Base-by-base conservation (phyloP, 1,139 yeast genomes). In the Candida tunisiensis region DNA sequence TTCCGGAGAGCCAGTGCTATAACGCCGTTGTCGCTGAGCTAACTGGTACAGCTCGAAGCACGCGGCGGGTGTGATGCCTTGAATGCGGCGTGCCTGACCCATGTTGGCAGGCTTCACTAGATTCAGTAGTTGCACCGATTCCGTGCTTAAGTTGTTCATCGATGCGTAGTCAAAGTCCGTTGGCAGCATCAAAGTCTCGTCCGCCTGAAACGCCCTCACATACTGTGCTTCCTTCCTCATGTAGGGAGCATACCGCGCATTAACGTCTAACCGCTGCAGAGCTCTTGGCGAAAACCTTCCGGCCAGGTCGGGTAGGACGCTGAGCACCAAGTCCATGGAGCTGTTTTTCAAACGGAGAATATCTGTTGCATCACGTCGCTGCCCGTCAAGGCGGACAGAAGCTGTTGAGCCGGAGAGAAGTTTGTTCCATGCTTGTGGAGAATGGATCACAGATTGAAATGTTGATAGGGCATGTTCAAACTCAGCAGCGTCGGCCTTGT, bases 41-140 rank as follows among this genome's bases (percentile, higher is more conserved):
- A 34, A 43, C 27, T 49, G 37, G 33, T 43, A 45, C 18, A 53
- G 34, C 30, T 48, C 53, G 17, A 55, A 42, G 28, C 57, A 48
- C 2, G 61, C 62, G 1, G 60, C 52, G 2, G 96, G 94, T 0
- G 96, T 88, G 1, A 88, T 74, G 0, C 98, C 96, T 44, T 88
- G 93, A 11, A 85, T 77, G 39, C 96, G 62, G 44, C 93, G 64
- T 0, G 96, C 96, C 47, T 88, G 96, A 1, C 96, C 96, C 27
- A 88, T 69, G 0, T 95, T 88, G 31, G 68, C 69, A 0, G 98
- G 98, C 36, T 80, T 77, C 9, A 82, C 69, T 5, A 65, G 62
- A 41, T 82, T 79, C 31, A 88, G 59, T 14, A 79, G 53, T 19
- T 60, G 60, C 30, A 80, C 68, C 14, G 74, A 91, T 44, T 88